phyloP scores from a whole-genome alignment of 2,329 filamentous ascomycete genomes.

The Aspergillus brunneoviolaceus region DNA sequence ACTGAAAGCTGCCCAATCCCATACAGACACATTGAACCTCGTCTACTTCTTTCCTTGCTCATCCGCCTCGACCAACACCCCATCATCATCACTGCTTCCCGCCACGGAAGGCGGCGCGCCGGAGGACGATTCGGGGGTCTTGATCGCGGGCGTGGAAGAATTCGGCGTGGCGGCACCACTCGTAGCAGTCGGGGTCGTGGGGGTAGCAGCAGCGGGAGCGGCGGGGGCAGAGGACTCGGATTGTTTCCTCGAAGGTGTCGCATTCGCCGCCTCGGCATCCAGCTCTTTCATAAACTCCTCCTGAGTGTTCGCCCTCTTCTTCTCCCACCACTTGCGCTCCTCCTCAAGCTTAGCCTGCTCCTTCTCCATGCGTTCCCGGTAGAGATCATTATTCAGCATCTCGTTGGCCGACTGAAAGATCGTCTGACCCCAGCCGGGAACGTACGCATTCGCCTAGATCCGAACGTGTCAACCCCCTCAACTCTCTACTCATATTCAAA shows the following conservation, averaged over 20 bases:
- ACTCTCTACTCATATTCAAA: no score
- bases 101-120: conserved; percentile 38
- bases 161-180: conserved; percentile 13
- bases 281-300: conserved; percentile 82
- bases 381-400: conserved; percentile 78
- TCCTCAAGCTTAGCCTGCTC: conserved; percentile 68
- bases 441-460: conserved; percentile 80
- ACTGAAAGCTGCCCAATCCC: conserved; percentile 1
- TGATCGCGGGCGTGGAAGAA: conserved; percentile 15
- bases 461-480: no score
- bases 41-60: conserved; percentile 48
- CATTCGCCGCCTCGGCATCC: conserved; percentile 35
- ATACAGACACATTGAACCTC: conserved; percentile 1
- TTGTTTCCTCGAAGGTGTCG: background rate
- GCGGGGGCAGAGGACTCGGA: conserved; percentile 1
- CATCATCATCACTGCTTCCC: conserved; percentile 70
- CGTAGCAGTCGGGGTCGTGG: conserved; percentile 6
- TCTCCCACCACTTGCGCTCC: conserved; percentile 93
- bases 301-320: conserved; percentile 71
- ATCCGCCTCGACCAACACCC: conserved; percentile 72
- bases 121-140: conserved; percentile 22
- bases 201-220: conserved; percentile 16
- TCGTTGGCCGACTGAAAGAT: conserved; percentile 99
- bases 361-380: conserved; percentile 73
- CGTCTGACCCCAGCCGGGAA: conserved; percentile 82